Conservation (phyloP, 768 basidiomycete genomes). For the Mycena crocata region DNA sequence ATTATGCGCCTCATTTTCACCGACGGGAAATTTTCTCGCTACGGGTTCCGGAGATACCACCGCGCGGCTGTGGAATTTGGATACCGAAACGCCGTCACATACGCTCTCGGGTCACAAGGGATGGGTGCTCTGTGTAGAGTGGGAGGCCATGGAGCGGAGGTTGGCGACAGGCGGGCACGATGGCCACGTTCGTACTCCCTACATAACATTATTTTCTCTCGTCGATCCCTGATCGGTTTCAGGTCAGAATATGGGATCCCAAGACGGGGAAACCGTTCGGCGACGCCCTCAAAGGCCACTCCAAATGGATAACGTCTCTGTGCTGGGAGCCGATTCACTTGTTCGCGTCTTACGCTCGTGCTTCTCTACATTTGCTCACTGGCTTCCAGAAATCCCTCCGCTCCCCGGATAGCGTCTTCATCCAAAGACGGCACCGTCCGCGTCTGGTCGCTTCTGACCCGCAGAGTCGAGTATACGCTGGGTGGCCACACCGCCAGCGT, state of each 20-base stretch:
- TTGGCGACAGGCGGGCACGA: conserved; percentile 96
- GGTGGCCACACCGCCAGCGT: conserved; percentile 96
- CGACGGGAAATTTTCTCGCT: conserved; percentile 89
- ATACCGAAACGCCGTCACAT: conserved; percentile 92
- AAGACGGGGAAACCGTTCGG: conserved; percentile 90
- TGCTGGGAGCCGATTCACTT: conserved; percentile 97
- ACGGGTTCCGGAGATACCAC: conserved; percentile 97
- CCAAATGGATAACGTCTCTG: conserved; percentile 96
- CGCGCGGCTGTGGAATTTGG: conserved; percentile 93
- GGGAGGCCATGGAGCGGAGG: conserved; percentile 93
- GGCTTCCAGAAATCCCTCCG: conserved; percentile 70
- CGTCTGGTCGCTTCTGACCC: conserved; percentile 86
- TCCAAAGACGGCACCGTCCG: conserved; percentile 97
- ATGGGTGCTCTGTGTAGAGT: conserved; percentile 97
- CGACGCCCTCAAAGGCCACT: conserved; percentile 90
- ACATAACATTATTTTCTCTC: not conserved
- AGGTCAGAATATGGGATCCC: conserved; percentile 93
- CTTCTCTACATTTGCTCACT: conserved; percentile 9
- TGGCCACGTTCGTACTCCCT: conserved; percentile 72
- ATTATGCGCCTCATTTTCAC: conserved; percentile 94
- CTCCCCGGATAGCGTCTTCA: conserved; percentile 91
- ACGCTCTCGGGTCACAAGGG: conserved; percentile 90
- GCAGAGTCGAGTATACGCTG: conserved; percentile 83
- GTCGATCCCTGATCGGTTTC: not conserved
- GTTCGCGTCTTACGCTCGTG: conserved; percentile 53